These are phyloP conservation scores for Carex scoparia DNA, from an alignment of 176 grass and related monocot genomes.

Conservation along the genomic window DNA sequence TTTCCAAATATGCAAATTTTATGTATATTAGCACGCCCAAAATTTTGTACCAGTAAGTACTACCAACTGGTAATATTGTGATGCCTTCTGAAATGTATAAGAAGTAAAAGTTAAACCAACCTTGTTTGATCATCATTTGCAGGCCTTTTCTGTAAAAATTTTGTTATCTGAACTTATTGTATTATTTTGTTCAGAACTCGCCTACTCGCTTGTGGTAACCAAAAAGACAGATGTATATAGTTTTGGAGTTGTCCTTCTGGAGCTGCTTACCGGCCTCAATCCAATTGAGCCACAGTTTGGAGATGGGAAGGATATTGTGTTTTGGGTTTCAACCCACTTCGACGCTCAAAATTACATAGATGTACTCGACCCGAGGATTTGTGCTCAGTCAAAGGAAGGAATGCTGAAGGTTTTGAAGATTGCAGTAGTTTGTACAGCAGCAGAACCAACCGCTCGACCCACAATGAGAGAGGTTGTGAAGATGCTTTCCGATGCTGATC, in stretches of 20 bases:
- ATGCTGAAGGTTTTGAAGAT: slow-evolving; percentile 72
- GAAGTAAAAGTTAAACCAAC: background rate
- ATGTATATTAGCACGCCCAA: background rate
- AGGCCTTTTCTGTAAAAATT: background rate
- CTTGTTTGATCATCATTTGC: background rate
- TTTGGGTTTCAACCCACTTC: slow-evolving; percentile 58
- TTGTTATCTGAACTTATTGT: background rate
- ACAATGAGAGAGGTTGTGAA: slow-evolving; percentile 90
- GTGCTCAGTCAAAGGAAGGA: slow-evolving; percentile 35
- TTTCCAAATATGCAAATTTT: background rate
- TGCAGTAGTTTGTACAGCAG: slow-evolving; percentile 58
- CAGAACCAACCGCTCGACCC: slow-evolving; percentile 44
- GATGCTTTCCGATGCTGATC: slow-evolving; percentile 57
- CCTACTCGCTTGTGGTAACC: slow-evolving; percentile 60
- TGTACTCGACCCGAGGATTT: slow-evolving; percentile 47
- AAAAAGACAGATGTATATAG: slow-evolving; percentile 96
- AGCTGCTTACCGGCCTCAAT: slow-evolving; percentile 58
- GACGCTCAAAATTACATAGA: slow-evolving; percentile 28
- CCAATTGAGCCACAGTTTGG: slow-evolving; percentile 71
- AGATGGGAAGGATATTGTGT: slow-evolving; percentile 76
- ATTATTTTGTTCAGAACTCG: slow-evolving; percentile 47
- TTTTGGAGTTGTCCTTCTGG: slow-evolving; percentile 79
- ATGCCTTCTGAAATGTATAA: background rate
- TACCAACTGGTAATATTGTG: background rate
- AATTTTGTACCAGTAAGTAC: background rate